Evolutionary conservation across 371 early-diverging fungal genomes (phyloP).

Genomic region (Rhizopus arrhizus): DNA sequence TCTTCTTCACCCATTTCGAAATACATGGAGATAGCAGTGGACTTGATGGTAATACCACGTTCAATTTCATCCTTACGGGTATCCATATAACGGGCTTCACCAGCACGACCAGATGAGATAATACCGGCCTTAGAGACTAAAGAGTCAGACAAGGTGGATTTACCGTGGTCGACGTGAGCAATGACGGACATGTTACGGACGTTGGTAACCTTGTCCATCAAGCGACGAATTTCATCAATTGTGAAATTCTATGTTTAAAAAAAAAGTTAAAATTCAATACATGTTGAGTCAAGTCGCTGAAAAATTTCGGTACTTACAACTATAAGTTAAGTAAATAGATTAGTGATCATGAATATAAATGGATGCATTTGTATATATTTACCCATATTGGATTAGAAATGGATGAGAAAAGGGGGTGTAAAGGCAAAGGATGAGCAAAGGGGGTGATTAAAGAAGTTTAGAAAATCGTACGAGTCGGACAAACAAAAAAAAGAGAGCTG

Average conservation of each 20-base stretch:
- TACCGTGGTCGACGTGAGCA: slow-evolving; percentile 99
- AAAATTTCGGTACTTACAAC: background rate
- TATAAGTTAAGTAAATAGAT: no score
- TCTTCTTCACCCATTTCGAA: no score
- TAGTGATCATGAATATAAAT: background rate
- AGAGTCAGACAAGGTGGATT: slow-evolving; percentile 92
- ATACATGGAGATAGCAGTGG: no score
- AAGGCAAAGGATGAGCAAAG: background rate
- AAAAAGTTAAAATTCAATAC: background rate
- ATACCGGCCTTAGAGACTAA: slow-evolving; percentile 30
- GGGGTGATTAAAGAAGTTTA: no score
- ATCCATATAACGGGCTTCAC: no score
- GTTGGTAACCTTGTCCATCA: slow-evolving; percentile 75
- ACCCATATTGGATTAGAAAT: background rate
- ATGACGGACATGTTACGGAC: slow-evolving; percentile 99
- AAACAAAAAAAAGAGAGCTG: no score
- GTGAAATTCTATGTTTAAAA: slow-evolving; percentile 34
- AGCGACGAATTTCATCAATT: slow-evolving; percentile 45
- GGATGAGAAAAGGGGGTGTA: background rate
- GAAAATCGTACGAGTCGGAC: no score
- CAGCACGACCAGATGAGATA: no score
- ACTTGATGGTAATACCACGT: no score
- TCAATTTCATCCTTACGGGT: no score
- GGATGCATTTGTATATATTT: background rate
- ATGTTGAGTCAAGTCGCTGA: background rate